Evolutionary conservation across 2,329 filamentous ascomycete species (phyloP), one percentile per base, ranked within the genome.

Genomic region (Penicillium sp.): DNA sequence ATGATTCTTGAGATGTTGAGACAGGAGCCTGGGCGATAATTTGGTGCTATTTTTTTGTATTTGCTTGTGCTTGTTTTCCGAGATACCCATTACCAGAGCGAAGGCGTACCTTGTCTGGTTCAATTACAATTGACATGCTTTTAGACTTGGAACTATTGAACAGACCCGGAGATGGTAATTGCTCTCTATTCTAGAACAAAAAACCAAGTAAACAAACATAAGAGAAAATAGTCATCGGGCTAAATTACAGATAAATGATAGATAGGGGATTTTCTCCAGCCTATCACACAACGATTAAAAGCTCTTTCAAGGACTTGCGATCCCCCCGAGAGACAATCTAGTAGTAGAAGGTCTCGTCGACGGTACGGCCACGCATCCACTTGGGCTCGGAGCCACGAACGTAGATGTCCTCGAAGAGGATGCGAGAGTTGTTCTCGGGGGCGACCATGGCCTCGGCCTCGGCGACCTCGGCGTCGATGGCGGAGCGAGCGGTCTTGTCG

Each of bases 351-450:
- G 92, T 93, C 89, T 97, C 94, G 71, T 97, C 92, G 51, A 88
- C 84, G 56, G 89, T 92, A 60, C 93, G 85, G 67, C 93, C 93
- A 67, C 92, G 86, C 79, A 96, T 85, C 82, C 89, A 96, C 71
- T 86, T 80, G 54, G 92, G 92, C 85, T 97, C 93, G 58, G 85
- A 88, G 64, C 93, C 93, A 62, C 83, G 83, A 68, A 92, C 92
- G 78, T 96, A 97, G 75, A 97, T 96, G 76, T 97, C 93, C 86
- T 99, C 93, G 76, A 85, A 99, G 67, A 99, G 83, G 66, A 94
- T 94, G 77, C 91, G 84, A 51, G 87, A 80, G 58, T 85, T 95
- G 54, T 88, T 75, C 46, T 96, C 91, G 29, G 94, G 94, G 44
- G 80, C 76, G 39, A 85, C 76, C 91, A 97, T 97, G 69, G 86